phyloP scores from a whole-genome alignment of 2,329 filamentous ascomycete genomes.

The Clonostachys solani region DNA sequence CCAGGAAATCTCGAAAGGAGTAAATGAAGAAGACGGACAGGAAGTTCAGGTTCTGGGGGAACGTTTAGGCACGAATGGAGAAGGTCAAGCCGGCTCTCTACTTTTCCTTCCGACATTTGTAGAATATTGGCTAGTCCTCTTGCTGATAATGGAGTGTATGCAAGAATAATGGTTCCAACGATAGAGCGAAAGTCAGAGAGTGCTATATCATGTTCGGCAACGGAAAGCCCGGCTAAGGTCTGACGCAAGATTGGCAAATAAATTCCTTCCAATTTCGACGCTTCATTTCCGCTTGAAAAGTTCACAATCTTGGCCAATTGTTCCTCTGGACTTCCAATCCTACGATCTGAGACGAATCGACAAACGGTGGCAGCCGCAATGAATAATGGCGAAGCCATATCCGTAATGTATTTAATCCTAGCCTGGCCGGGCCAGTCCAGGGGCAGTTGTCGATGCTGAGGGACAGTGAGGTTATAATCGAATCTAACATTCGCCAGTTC shows the following conservation, averaged over 20 bases:
- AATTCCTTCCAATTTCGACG: slow-evolving; percentile 4
- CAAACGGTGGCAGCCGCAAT: slow-evolving; percentile 21
- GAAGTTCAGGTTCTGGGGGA: background rate
- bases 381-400: slow-evolving; percentile 21
- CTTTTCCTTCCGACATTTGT: background rate
- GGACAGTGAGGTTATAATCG: slow-evolving; percentile 9
- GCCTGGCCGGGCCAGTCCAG: slow-evolving; percentile 3
- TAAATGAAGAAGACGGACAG: slow-evolving; percentile 6
- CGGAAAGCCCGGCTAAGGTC: background rate
- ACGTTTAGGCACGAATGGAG: slow-evolving; percentile 9
- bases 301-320: slow-evolving; percentile 14
- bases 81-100: background rate
- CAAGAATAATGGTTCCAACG: background rate
- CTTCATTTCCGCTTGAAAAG: background rate
- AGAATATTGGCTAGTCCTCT: background rate
- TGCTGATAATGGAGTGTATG: background rate
- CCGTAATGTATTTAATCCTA: slow-evolving; percentile 7
- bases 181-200: background rate
- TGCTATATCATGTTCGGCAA: background rate
- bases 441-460: slow-evolving; percentile 2
- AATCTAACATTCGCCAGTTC: slow-evolving; percentile 18
- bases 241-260: slow-evolving; percentile 11
- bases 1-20: slow-evolving; percentile 32
- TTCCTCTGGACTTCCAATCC: slow-evolving; percentile 6
- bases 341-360: slow-evolving; percentile 4